Base-by-base conservation (phyloP, 768 basidiomycete genomes). In the Lactarius vividus region DNA sequence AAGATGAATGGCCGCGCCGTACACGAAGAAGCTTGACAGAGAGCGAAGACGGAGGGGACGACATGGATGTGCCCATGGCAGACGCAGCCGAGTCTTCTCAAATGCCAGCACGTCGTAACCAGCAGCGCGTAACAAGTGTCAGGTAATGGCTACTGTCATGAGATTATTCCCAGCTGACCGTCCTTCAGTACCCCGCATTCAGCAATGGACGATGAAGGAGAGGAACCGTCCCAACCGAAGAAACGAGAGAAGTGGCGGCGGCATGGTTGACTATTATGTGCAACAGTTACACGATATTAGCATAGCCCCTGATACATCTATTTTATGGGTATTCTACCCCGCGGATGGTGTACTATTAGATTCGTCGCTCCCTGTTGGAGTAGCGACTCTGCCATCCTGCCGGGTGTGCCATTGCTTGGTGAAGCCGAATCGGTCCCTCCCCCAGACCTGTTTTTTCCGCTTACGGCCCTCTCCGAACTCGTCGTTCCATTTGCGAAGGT, bases 391-490 rank as follows among this genome's bases (percentile, higher is more conserved):
- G 4, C 82, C 83, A 33, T 82, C 83, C 52, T 81, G 81, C 29
- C 69, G 75, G 40, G 70, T 69, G 9, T 69, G 73, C 31, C 75
- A 71, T 69, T 80, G 77, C 70, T 87, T 80, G 11, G 85, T 82
- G 75, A 96, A 97, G 23, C 95, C 95, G 75, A 98, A 98, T 56
- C 83, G 82, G 64, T 87, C 92, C 72, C 89, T 92, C 29, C 95
- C 96, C 85, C 95, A 94, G 39, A 89, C 88, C 71, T 88, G 86
- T 71, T 84, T 84, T 72, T 82, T 87, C 60, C 83, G 84, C 68
- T 80, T 83, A 20, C 84, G 78, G 6, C 93, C 94, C 75, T 96
- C 94, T 29, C 96, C 95, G 75, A 94, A 96, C 74, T 96, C 91
- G 56, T 95, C 91, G 67, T 96, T 95, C 93, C 93, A 96, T 77